Evolutionary conservation across 495 filamentous ascomycete genomes (phyloP), one percentile per base, ranked within the genome.

Genomic region (Hypomontagnella submonticulosa): DNA sequence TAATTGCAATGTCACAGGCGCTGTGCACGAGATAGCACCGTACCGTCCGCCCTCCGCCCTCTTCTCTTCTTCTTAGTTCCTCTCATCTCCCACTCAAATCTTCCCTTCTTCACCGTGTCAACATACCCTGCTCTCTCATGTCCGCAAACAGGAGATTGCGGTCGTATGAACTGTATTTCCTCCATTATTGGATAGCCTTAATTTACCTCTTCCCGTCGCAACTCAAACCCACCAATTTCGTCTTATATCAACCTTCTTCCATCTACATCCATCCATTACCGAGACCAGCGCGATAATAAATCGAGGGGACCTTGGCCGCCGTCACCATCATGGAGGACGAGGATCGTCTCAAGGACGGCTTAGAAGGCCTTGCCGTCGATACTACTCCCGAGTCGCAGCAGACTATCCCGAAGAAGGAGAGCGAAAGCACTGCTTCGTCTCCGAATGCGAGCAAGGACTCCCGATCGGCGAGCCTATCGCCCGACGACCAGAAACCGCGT

Each of bases 361-460:
- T 67, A 56, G 73, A 69, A 42, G 60, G 62, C 34, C 52, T 74
- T 4, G 75, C 70, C 36, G 47, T 64, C 36, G 73, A 81, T 58
- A 74, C 74, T 2, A 66, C 56, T 16, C 54, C 58, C 19, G 72
- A 68, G 54, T 57, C 60, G 66, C 72, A 75, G 30, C 72, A 74
- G 8, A 41, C 52, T 33, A 63, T 58, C 41, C 13, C 77, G 27
- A 80, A 80, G 66, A 76, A 70, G 62, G 80, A 80, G 50, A 48
- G 57, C 61, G 74, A 71, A 49, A 70, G 71, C 20, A 60, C 66
- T 20, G 64, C 72, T 11, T 72, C 76, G 20, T 77, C 78, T 13
- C 74, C 77, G n/a, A 77, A 73, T 64, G 72, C 47, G 13, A 77
- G 75, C 69, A 80, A 80, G 57, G 71, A 72, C 48, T 77, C 77